Percentiles rank a stretch among this genome's conserved stretches.
Evolutionary conservation across 371 early-diverging fungal species (phyloP).

Genomic region (Mortierella sp.): DNA sequence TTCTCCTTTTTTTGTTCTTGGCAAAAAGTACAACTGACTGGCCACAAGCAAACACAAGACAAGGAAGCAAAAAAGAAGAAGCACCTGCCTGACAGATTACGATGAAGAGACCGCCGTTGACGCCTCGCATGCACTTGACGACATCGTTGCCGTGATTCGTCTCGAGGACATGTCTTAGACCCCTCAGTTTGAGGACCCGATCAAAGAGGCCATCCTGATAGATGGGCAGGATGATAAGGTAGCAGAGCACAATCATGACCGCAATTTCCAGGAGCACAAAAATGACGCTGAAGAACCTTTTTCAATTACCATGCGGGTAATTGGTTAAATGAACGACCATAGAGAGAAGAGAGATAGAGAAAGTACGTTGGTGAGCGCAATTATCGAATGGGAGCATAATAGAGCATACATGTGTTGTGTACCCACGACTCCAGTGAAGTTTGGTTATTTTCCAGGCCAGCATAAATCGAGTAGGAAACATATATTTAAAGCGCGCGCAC

Average conservation of each 20-base stretch:
- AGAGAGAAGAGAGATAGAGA: neutral
- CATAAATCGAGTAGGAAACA: too few species aligned
- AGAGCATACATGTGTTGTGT: too few species aligned
- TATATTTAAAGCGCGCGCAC: neutral
- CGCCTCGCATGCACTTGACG: conserved; percentile 52
- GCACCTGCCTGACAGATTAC: conserved; percentile 36
- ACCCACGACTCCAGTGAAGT: too few species aligned
- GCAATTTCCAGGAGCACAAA: conserved; percentile 70
- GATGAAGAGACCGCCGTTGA: conserved; percentile 50
- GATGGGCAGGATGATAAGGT: conserved; percentile 66
- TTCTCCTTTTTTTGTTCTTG: neutral
- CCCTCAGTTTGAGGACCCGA: conserved; percentile 64
- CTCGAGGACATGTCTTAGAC: conserved; percentile 64
- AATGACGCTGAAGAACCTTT: conserved; percentile 62
- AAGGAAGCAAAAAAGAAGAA: neutral
- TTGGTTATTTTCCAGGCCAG: neutral
- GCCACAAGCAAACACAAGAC: neutral
- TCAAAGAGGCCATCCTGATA: conserved; percentile 71
- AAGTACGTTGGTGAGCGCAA: neutral
- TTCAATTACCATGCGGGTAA: neutral
- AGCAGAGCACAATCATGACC: conserved; percentile 64
- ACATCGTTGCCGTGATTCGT: conserved; percentile 43
- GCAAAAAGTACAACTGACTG: neutral
- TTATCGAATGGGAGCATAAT: too few species aligned
- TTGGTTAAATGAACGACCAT: neutral